phyloP scores from a whole-genome alignment of 805 yeast genomes.

The Schwanniomyces polymorphus region DNA sequence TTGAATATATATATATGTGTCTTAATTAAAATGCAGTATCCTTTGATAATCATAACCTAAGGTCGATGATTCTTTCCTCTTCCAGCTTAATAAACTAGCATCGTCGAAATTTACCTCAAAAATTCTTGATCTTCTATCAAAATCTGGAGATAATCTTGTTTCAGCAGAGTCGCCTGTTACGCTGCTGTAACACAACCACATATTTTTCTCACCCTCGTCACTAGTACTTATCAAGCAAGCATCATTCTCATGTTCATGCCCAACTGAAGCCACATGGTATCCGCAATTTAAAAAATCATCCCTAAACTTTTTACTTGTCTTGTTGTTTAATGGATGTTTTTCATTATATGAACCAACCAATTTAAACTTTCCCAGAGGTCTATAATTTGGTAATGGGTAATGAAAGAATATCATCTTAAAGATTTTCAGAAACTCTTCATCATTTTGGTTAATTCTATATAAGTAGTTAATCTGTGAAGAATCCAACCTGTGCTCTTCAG shows the following conservation, averaged over 20 bases:
- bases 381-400: slow-evolving; percentile 41
- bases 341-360: slow-evolving; percentile 40
- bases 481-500: slow-evolving; percentile 25
- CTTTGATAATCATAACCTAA: slow-evolving; percentile 29
- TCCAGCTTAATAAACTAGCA: slow-evolving; percentile 36
- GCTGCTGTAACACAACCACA: slow-evolving; percentile 42
- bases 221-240: slow-evolving; percentile 32
- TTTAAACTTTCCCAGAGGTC: slow-evolving; percentile 38
- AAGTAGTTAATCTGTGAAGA: slow-evolving; percentile 34
- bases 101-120: slow-evolving; percentile 31
- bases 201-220: slow-evolving; percentile 7
- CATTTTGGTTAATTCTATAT: slow-evolving; percentile 22
- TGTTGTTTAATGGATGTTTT: slow-evolving; percentile 31
- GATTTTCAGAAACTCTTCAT: neutral
- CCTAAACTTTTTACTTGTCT: slow-evolving; percentile 26
- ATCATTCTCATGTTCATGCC: slow-evolving; percentile 46
- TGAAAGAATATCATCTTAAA: slow-evolving; percentile 39
- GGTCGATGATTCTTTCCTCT: slow-evolving; percentile 24
- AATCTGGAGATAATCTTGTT: slow-evolving; percentile 22
- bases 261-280: slow-evolving; percentile 38
- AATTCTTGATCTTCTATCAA: slow-evolving; percentile 32
- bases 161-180: slow-evolving; percentile 38
- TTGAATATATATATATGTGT: neutral
- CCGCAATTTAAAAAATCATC: slow-evolving; percentile 35
- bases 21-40: slow-evolving; percentile 7